Base-by-base conservation (phyloP, 805 yeast species). In the Yamadazyma scolyti region DNA sequence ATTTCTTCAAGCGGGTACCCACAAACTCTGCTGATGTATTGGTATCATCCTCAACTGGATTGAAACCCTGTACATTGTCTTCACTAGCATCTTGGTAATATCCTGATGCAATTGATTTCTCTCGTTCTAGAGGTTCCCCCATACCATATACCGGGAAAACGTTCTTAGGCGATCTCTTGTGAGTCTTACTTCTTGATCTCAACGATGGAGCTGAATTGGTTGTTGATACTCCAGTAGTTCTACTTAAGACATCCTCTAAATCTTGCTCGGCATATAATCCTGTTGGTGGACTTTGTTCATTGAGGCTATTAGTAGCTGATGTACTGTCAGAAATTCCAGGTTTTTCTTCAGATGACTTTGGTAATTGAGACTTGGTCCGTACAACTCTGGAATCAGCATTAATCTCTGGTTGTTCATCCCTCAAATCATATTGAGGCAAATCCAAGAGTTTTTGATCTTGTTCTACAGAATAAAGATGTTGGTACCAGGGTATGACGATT, bases 101-200 rank as follows among this genome's bases (percentile, higher is more conserved):
- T 2, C 51, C 54, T 5, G 49, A 43, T 4, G 86, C 86, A 32
- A 82, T 77, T 0, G 79, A 63, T 26, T 58, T 58, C 44, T 82
- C 89, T 32, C 71, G 59, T 16, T 54, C 56, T 24, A 73, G 51
- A 3, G 90, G 82, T 8, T 63, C 66, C 1, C 85, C 88, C 90
- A 83, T 82, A 1, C 85, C 90, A 43, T 66, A 65, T 2, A 83
- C 89, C 0, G 94, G 93, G 56, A 82, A 83, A 1, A 82, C 88
- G 38, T 86, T 86, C 16, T 74, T 74, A 3, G 90, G 94, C 2
- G 88, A 79, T 27, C 51, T 48, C 5, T 16, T 23, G 7, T 26
- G 20, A 11, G 21, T 6, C 10, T n/a, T 26, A 6, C 13, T 18
- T 26, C 22, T 16, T n/a, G 29, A 22, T 8, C 8, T n/a, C 8